phyloP scores from a whole-genome alignment of 768 basidiomycete genomes.

The Hypholoma sublateritium region DNA sequence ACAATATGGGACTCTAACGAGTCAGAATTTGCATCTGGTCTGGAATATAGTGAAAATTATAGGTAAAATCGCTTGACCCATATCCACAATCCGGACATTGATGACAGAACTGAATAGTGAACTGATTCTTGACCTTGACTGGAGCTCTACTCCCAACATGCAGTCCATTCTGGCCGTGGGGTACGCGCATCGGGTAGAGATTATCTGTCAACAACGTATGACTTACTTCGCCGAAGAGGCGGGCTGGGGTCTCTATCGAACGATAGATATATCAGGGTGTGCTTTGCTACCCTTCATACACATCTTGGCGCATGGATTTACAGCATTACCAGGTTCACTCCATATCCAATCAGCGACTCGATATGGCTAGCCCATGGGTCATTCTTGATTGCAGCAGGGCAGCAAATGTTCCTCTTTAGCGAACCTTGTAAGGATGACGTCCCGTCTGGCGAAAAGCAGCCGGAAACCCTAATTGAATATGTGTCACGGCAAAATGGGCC shows the following conservation, averaged over 20 bases:
- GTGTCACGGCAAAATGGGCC: slow-evolving; percentile 86
- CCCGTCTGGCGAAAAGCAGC: slow-evolving; percentile 9
- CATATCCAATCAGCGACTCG: slow-evolving; percentile 82
- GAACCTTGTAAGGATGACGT: slow-evolving; percentile 31
- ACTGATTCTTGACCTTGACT: slow-evolving; percentile 81
- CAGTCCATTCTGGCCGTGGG: slow-evolving; percentile 93
- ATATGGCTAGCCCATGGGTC: slow-evolving; percentile 89
- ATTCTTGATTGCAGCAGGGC: slow-evolving; percentile 78
- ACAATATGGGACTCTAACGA: slow-evolving; percentile 97
- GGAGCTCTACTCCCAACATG: slow-evolving; percentile 88
- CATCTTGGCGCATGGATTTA: slow-evolving; percentile 3
- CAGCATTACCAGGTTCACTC: slow-evolving; percentile 59
- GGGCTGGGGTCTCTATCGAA: slow-evolving; percentile 74
- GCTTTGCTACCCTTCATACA: slow-evolving; percentile 15
- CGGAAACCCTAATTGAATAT: slow-evolving; percentile 72
- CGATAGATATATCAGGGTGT: slow-evolving; percentile 69
- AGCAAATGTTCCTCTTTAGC: slow-evolving; percentile 81
- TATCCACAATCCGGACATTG: not conserved
- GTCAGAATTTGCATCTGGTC: slow-evolving; percentile 88
- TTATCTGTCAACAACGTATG: slow-evolving; percentile 93
- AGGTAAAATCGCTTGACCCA: slow-evolving; percentile 39
- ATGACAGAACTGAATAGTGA: slow-evolving; percentile 36
- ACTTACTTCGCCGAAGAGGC: slow-evolving; percentile 85
- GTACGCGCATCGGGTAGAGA: slow-evolving; percentile 71
- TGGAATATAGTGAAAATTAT: slow-evolving; percentile 70